Evolutionary conservation across 139 green algal species (phyloP).

Genomic region (Micractinium sp.): DNA sequence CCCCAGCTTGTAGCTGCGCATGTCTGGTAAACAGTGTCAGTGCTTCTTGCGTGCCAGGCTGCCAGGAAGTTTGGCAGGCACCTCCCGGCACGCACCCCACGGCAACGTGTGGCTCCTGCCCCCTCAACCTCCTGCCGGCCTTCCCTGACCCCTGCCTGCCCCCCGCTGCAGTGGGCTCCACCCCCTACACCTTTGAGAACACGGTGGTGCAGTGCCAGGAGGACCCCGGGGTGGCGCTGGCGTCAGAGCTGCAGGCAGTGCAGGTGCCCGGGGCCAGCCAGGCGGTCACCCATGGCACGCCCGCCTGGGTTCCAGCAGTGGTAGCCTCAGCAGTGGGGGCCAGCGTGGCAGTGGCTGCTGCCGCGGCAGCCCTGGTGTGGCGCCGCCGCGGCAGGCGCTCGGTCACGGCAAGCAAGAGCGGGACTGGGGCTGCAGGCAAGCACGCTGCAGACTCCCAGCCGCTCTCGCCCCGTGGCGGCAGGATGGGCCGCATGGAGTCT

Average conservation of each 20-base stretch:
- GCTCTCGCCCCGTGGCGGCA: background rate
- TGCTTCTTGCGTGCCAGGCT: too few species aligned
- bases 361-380: background rate
- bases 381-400: background rate
- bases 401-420: too few species aligned
- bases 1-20: too few species aligned
- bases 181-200: background rate
- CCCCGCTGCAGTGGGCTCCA: background rate
- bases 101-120: too few species aligned
- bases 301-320: background rate
- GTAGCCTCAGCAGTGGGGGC: background rate
- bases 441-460: background rate
- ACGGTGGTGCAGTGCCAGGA: background rate
- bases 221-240: background rate
- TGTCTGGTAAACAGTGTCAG: too few species aligned
- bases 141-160: background rate
- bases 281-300: background rate
- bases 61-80: too few species aligned
- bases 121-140: too few species aligned
- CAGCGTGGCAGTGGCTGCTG: background rate
- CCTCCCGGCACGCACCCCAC: too few species aligned
- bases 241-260: background rate
- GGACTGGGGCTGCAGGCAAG: background rate
- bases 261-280: background rate
- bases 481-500: constrained; percentile 7